A percentile compares a stretch with the other conserved stretches of the same genome.
Evolutionary conservation across 2,329 filamentous ascomycete species (phyloP).

Genomic region (Chrysosporium keratinophilum): DNA sequence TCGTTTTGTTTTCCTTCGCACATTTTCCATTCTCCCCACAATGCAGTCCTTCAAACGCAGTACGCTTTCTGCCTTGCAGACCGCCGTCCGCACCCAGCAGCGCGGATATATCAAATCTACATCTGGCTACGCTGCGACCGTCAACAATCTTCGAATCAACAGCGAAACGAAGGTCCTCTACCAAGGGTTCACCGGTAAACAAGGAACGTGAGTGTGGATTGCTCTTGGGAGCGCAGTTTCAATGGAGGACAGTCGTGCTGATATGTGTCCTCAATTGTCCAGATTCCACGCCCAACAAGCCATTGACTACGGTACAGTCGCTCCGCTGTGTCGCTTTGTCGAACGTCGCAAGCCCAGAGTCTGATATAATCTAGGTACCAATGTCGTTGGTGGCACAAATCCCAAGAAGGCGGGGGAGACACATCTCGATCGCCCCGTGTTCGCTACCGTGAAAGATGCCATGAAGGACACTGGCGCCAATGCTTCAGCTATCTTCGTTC

Average conservation of each 20-base stretch:
- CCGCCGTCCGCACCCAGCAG: slow-evolving; percentile 43
- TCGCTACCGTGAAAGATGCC: slow-evolving; percentile 77
- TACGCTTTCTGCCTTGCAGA: slow-evolving; percentile 56
- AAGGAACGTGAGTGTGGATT: slow-evolving; percentile 64
- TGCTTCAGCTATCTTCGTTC: slow-evolving; percentile 92
- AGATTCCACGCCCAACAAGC: slow-evolving; percentile 97
- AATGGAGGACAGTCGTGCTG: not conserved
- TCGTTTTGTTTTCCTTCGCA: slow-evolving; percentile 16
- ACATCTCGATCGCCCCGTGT: slow-evolving; percentile 88
- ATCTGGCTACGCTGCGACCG: slow-evolving; percentile 60
- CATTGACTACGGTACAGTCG: slow-evolving; percentile 80
- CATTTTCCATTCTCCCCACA: slow-evolving; percentile 16
- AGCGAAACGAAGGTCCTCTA: slow-evolving; percentile 86
- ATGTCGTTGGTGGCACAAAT: slow-evolving; percentile 96
- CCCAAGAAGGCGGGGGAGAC: slow-evolving; percentile 92
- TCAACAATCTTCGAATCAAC: slow-evolving; percentile 86
- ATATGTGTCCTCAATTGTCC: slow-evolving; percentile 23
- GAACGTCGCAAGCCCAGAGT: slow-evolving; percentile 10
- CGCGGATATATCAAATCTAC: slow-evolving; percentile 64
- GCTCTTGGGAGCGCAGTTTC: not conserved
- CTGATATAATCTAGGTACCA: slow-evolving; percentile 57
- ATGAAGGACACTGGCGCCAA: slow-evolving; percentile 83
- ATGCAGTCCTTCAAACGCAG: slow-evolving; percentile 83
- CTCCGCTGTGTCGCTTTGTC: slow-evolving; percentile 14
- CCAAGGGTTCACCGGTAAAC: slow-evolving; percentile 96